Evolutionary conservation across 164 flowering plant genomes (phyloP).

Genomic region (Taxillus chinensis): DNA sequence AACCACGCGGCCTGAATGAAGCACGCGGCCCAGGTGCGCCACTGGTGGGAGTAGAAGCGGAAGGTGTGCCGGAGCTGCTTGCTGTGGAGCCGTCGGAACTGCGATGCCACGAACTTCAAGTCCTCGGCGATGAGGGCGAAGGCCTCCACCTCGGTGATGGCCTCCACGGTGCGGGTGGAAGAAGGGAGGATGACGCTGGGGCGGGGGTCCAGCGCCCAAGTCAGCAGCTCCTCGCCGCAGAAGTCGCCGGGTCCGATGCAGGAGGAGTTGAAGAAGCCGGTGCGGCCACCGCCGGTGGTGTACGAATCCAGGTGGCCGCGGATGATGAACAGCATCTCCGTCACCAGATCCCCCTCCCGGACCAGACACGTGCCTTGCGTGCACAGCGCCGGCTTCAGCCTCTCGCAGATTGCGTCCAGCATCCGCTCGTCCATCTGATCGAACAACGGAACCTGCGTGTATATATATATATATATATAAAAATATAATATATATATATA

Average conservation of each 20-base stretch:
- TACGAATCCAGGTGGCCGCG: slow-evolving; percentile 37
- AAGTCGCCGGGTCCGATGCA: slow-evolving; percentile 42
- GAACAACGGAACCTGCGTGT: slow-evolving; percentile 40
- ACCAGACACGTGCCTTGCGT: slow-evolving; percentile 27
- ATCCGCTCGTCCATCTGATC: slow-evolving; percentile 41
- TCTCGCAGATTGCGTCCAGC: slow-evolving; percentile 51
- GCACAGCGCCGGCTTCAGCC: slow-evolving; percentile 32
- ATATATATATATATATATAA: too few relatives aligned
- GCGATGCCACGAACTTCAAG: slow-evolving; percentile 43
- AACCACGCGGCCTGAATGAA: slow-evolving; percentile 56
- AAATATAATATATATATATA: too few relatives aligned
- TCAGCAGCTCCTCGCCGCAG: slow-evolving; percentile 57
- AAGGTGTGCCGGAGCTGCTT: slow-evolving; percentile 32
- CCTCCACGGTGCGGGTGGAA: slow-evolving; percentile 45
- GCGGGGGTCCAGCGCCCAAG: slow-evolving; percentile 47
- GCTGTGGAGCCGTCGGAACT: slow-evolving; percentile 37
- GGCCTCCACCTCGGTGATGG: slow-evolving; percentile 45
- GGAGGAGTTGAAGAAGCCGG: slow-evolving; percentile 39
- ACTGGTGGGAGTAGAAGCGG: slow-evolving; percentile 43
- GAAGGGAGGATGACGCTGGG: slow-evolving; percentile 28
- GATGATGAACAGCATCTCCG: slow-evolving; percentile 46
- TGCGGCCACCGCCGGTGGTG: slow-evolving; percentile 48
- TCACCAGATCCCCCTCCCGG: slow-evolving; percentile 53
- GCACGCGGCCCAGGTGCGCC: slow-evolving; percentile 66
- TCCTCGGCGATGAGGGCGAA: slow-evolving; percentile 43